Evolutionary conservation across 345 rosid species (phyloP).

Genomic region (Bretschneidera sinensis): DNA sequence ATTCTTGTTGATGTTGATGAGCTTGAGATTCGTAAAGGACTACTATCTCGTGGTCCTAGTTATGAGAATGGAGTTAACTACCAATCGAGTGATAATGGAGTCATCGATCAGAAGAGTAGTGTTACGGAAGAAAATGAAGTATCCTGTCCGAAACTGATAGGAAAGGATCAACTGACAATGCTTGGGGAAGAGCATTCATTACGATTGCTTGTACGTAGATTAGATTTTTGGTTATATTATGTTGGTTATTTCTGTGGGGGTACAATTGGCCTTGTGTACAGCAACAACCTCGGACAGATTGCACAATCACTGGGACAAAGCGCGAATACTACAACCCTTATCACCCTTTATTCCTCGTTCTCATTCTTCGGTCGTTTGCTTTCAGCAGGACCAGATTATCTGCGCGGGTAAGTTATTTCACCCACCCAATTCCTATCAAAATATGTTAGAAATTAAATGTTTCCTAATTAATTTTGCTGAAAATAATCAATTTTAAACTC

Average conservation of each 20-base stretch:
- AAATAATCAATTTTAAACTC: too few relatives aligned
- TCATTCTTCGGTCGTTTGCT: conserved; percentile 96
- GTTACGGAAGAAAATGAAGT: conserved; percentile 23
- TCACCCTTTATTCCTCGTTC: conserved; percentile 85
- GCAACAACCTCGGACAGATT: conserved; percentile 93
- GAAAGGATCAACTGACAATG: conserved; percentile 49
- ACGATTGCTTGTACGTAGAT: conserved; percentile 45
- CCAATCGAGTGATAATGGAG: conserved; percentile 23
- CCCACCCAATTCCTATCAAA: background rate
- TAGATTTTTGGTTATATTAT: conserved; percentile 92
- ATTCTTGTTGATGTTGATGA: conserved; percentile 76
- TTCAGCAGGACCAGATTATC: conserved; percentile 83
- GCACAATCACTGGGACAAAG: conserved; percentile 77
- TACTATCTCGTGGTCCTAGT: conserved; percentile 40
- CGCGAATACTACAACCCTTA: conserved; percentile 51
- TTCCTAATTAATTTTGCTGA: too few relatives aligned
- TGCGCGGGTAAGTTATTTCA: conserved; percentile 56
- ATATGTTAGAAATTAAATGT: too few relatives aligned
- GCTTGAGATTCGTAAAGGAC: conserved; percentile 84
- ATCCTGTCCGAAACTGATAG: conserved; percentile 46
- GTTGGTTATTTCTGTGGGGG: conserved; percentile 87
- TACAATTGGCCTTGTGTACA: conserved; percentile 91
- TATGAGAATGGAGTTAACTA: conserved; percentile 27
- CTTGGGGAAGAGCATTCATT: conserved; percentile 80
- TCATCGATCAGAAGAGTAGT: conserved; percentile 21